Conservation (phyloP, 352 stramenopile genomes). For the Hyaloperonospora arabidopsidis region DNA sequence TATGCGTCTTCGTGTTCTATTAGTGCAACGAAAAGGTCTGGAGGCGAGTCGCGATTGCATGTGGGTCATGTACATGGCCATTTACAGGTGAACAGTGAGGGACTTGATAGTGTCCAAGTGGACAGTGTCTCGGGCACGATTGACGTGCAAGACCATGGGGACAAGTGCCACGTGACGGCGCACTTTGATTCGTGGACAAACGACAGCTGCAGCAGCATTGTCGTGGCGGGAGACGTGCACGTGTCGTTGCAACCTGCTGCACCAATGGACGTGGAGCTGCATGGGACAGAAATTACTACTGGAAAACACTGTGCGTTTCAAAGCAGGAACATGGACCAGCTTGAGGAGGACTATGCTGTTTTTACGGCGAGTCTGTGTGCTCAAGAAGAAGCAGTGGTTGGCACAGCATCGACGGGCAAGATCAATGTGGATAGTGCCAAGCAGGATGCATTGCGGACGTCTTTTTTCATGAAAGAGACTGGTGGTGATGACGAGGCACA, state of each 20-base stretch:
- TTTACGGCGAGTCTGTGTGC: conserved; percentile 47
- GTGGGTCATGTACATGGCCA: conserved; percentile 72
- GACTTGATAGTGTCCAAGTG: conserved; percentile 38
- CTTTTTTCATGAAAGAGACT: conserved; percentile 56
- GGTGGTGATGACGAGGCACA: conserved; percentile 6
- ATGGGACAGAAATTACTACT: conserved; percentile 37
- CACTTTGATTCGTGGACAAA: conserved; percentile 70
- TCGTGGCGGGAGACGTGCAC: conserved; percentile 50
- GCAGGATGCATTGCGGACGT: conserved; percentile 61
- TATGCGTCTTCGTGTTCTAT: conserved; percentile 53
- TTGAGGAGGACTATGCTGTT: conserved; percentile 70
- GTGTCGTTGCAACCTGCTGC: conserved; percentile 61
- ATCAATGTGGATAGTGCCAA: conserved; percentile 72
- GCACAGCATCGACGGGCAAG: conserved; percentile 36
- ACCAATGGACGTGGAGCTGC: conserved; percentile 52
- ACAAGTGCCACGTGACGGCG: conserved; percentile 38
- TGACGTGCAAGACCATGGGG: conserved; percentile 64
- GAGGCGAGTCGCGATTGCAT: conserved; percentile 20
- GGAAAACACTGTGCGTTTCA: conserved; percentile 42
- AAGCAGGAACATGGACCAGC: conserved; percentile 48
- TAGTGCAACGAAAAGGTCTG: conserved; percentile 11
- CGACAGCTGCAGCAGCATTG: conserved; percentile 45
- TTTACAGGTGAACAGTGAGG: conserved; percentile 45
- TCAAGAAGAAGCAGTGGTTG: conserved; percentile 6
- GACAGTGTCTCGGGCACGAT: conserved; percentile 62